phyloP scores from a whole-genome alignment of 148 eudicot species.

The Simmondsia chinensis region DNA sequence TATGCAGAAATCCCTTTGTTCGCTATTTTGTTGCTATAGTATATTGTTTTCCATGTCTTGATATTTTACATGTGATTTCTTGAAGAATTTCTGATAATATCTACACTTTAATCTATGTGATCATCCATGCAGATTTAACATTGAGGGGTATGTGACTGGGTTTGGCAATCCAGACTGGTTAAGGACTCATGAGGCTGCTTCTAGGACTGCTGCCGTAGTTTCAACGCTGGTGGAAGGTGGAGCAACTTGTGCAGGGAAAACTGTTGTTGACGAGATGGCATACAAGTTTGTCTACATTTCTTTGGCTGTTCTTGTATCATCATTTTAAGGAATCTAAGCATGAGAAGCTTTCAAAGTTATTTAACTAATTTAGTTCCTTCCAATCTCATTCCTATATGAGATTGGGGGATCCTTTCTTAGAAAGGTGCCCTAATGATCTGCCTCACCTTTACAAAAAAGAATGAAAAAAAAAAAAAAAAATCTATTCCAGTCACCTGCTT shows the following conservation, averaged over 20 bases:
- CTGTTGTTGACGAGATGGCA: constrained; percentile 87
- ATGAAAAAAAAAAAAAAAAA: too few species aligned
- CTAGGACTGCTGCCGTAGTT: constrained; percentile 59
- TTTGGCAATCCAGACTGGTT: constrained; percentile 89
- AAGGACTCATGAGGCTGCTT: constrained; percentile 75
- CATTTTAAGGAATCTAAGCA: constrained; percentile 1
- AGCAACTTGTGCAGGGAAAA: constrained; percentile 89
- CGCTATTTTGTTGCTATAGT: too few species aligned
- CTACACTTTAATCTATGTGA: too few species aligned
- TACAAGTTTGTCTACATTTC: constrained; percentile 45
- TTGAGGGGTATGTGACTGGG: constrained; percentile 80
- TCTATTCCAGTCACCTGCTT: too few species aligned
- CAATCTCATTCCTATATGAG: too few species aligned
- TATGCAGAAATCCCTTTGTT: too few species aligned
- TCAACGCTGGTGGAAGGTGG: constrained; percentile 87
- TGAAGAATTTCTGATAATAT: neutral
- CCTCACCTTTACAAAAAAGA: too few species aligned
- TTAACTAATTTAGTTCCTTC: too few species aligned
- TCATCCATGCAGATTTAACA: constrained; percentile 58
- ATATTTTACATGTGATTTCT: neutral
- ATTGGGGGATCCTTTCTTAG: too few species aligned
- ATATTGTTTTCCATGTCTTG: neutral
- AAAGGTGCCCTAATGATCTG: too few species aligned
- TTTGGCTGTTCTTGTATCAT: neutral
- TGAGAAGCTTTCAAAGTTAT: neutral